Conservation (phyloP, 73 alveolate genomes). For the Paraurostyla sp. region DNA sequence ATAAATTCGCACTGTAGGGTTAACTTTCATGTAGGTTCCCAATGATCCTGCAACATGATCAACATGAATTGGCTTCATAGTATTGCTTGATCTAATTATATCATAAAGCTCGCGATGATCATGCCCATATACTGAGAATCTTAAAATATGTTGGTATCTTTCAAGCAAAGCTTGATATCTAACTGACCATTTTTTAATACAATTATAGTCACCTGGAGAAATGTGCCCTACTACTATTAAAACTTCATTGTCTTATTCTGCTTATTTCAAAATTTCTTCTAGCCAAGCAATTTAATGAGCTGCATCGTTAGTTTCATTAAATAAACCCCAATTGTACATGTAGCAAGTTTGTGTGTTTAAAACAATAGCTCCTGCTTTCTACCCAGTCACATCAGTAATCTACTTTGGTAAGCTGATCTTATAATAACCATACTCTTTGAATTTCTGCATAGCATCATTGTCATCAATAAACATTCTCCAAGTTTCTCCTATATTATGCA, state of each 20-base stretch:
- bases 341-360: slow-evolving; percentile 61
- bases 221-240: slow-evolving; percentile 68
- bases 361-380: slow-evolving; percentile 19
- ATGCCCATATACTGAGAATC: slow-evolving; percentile 64
- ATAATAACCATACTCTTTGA: slow-evolving; percentile 49
- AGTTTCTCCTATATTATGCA: slow-evolving; percentile 7
- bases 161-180: slow-evolving; percentile 70
- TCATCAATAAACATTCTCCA: background rate
- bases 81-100: background rate
- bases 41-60: slow-evolving; percentile 26
- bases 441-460: background rate
- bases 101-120: slow-evolving; percentile 48
- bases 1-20: slow-evolving; percentile 40
- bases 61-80: slow-evolving; percentile 42
- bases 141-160: slow-evolving; percentile 66
- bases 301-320: slow-evolving; percentile 59
- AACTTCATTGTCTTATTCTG: slow-evolving; percentile 48
- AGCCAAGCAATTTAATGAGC: slow-evolving; percentile 60
- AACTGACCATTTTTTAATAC: slow-evolving; percentile 48
- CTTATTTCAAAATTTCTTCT: slow-evolving; percentile 2
- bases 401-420: background rate
- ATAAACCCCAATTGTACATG: slow-evolving; percentile 48
- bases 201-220: slow-evolving; percentile 67
- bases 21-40: slow-evolving; percentile 38
- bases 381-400: background rate